Conservation (phyloP, 306 rosid species). For the Geum urbanum region DNA sequence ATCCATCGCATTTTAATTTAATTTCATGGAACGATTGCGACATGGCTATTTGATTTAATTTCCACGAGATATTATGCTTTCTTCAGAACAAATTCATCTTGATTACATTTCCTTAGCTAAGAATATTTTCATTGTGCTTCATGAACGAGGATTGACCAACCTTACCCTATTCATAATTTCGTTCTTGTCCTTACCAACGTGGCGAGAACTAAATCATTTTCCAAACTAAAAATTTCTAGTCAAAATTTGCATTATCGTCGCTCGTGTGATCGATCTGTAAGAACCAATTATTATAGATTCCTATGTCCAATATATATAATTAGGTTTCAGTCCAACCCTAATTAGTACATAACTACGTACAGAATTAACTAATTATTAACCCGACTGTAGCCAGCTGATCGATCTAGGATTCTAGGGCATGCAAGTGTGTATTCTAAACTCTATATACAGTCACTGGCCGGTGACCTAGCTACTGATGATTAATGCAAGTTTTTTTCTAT, state of each 20-base stretch:
- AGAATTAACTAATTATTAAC: not conserved
- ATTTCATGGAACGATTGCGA: slow-evolving; percentile 38
- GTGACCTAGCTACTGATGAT: slow-evolving; percentile 23
- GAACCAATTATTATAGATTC: not conserved
- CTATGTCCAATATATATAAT: not conserved
- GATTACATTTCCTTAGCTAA: slow-evolving; percentile 33
- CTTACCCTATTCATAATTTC: not conserved
- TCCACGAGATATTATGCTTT: slow-evolving; percentile 21
- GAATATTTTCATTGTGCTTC: slow-evolving; percentile 60
- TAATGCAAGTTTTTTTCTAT: slow-evolving; percentile 20
- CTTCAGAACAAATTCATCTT: not conserved
- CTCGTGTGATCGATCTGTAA: not conserved
- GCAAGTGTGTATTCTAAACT: not conserved
- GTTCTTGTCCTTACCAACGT: not conserved
- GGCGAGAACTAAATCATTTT: not conserved
- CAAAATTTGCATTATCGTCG: too few relatives aligned
- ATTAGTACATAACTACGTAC: not conserved
- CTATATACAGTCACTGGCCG: not conserved
- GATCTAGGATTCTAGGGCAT: not conserved
- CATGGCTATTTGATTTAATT: slow-evolving; percentile 29
- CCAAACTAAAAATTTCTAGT: not conserved
- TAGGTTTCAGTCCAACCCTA: not conserved
- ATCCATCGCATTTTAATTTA: slow-evolving; percentile 6
- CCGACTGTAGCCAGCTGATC: slow-evolving; percentile 12
- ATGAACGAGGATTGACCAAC: slow-evolving; percentile 40